Evolutionary conservation across 805 yeast genomes (phyloP).

Genomic region (Millerozyma miso): DNA sequence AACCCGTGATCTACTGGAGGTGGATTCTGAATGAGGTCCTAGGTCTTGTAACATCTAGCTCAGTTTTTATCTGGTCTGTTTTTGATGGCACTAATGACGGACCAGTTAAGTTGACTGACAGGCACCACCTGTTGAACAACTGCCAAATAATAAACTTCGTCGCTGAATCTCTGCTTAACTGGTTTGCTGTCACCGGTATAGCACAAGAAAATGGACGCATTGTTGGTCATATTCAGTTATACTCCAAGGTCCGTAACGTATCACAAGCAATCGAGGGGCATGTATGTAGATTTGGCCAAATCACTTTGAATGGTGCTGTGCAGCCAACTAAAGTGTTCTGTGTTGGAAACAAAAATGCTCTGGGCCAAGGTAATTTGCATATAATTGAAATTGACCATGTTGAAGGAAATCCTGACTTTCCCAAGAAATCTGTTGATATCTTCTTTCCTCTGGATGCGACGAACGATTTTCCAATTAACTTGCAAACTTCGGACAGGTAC

Average conservation of each 20-base stretch:
- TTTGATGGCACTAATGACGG: slow-evolving; percentile 73
- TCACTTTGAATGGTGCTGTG: slow-evolving; percentile 69
- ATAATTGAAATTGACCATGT: slow-evolving; percentile 95
- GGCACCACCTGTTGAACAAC: slow-evolving; percentile 74
- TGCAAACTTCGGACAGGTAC: slow-evolving; percentile 78
- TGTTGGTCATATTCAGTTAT: slow-evolving; percentile 94
- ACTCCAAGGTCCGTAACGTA: slow-evolving; percentile 79
- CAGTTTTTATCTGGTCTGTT: slow-evolving; percentile 77
- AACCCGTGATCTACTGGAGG: slow-evolving; percentile 92
- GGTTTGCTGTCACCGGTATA: slow-evolving; percentile 96
- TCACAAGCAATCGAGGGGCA: slow-evolving; percentile 98
- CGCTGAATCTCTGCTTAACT: slow-evolving; percentile 71
- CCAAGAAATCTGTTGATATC: slow-evolving; percentile 86
- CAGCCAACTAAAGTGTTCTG: slow-evolving; percentile 82
- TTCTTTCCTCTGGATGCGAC: slow-evolving; percentile 96
- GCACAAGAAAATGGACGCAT: slow-evolving; percentile 91
- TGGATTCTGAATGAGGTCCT: slow-evolving; percentile 75
- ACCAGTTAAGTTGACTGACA: slow-evolving; percentile 77
- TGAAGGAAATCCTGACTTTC: slow-evolving; percentile 76
- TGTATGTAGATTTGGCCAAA: slow-evolving; percentile 81
- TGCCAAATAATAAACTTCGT: slow-evolving; percentile 90
- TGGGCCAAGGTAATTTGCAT: slow-evolving; percentile 70
- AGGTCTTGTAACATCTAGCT: slow-evolving; percentile 79
- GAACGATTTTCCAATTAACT: slow-evolving; percentile 93
- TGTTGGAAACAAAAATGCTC: slow-evolving; percentile 84